Evolutionary conservation across 2,329 filamentous ascomycete species (phyloP), one percentile per base, ranked within the genome.

Genomic region (Cladosporium sphaerospermum): DNA sequence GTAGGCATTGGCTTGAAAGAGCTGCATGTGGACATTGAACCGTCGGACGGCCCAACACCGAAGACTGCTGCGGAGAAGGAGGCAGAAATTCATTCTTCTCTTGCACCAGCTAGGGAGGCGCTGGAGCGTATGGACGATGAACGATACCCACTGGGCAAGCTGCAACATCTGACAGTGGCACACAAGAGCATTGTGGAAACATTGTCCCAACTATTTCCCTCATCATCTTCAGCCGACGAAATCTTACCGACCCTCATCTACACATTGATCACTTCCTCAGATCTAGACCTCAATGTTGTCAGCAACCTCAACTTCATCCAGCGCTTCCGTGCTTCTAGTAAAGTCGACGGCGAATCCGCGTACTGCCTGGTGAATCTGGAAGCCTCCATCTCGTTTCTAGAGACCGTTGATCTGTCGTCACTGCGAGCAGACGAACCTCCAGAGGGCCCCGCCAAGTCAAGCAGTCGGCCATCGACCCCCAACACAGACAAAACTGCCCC

Each of bases 241-340:
- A 95, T 99, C 52, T 84, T 99, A 68, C 93, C 93, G 0, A 96
- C 95, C 69, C 79, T 99, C 57, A 99, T 99, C 57, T 99, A 95
- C 73, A 89, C 90, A 0, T 80, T 99, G 56, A 95, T 99, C 66
- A 96, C 90, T 2, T 85, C 91, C 42, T 86, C 89, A 0, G 87
- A 91, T 0, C 88, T 93, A 69, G 82, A 85, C 33, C 84, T 97
- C 45, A 88, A 91, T 68, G 86, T 91, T 52, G 89, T 96, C 64
- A 97, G 92, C 74, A 95, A 99, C 67, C 76, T 95, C n/a, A 83
- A 87, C 61, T 99, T 97, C 67, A 90, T 97, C 60, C 91, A 97
- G 67, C 78, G 87, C 57, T 99, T 99, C 67, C 83, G 93, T 53
- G 88, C 89, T 67, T 82, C 88, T 49, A 84, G 78, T 58, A 96